Percentiles rank a stretch among this genome's conserved stretches.
These are phyloP conservation scores for Coniosporium tulheliwenetii DNA, from an alignment of 2,329 filamentous ascomycete genomes.

Conservation along the genomic window DNA sequence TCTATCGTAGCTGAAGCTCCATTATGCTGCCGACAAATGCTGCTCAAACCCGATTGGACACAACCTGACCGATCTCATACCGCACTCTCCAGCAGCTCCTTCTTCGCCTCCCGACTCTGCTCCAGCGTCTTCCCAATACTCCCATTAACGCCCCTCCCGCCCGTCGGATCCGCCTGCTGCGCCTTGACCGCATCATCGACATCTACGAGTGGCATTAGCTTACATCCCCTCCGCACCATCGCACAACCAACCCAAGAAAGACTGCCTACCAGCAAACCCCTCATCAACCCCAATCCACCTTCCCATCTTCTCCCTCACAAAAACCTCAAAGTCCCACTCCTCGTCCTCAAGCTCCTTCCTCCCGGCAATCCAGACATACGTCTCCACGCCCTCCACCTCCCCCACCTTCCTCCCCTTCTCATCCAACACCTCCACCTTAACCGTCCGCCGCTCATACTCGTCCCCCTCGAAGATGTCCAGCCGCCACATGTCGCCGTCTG, in stretches of 20 bases:
- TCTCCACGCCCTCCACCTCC: constrained; percentile 27
- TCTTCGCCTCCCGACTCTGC: constrained; percentile 7
- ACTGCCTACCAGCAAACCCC: constrained; percentile 26
- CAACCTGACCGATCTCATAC: constrained; percentile 10
- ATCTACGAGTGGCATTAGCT: constrained; percentile 13
- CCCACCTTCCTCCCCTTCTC: constrained; percentile 11
- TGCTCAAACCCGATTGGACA: not conserved
- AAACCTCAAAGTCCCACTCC: constrained; percentile 84
- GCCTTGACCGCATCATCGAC: constrained; percentile 27
- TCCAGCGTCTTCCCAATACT: constrained; percentile 22
- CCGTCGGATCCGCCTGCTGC: constrained; percentile 23
- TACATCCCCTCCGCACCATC: not conserved
- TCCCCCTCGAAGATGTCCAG: constrained; percentile 71
- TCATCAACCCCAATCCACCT: constrained; percentile 39
- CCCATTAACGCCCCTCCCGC: constrained; percentile 26
- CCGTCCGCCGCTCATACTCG: constrained; percentile 46
- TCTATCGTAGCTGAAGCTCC: too few relatives aligned
- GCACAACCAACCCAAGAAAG: constrained; percentile 11
- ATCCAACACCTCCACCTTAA: constrained; percentile 22
- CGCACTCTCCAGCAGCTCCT: constrained; percentile 14
- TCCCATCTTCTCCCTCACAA: constrained; percentile 57
- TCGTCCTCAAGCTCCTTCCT: constrained; percentile 42
- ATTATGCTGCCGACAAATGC: too few relatives aligned
- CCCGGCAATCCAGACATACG: constrained; percentile 35
- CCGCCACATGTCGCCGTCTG: constrained; percentile 55